Conservation (phyloP, 108 stramenopile species). For the Cyclotella baltica region DNA sequence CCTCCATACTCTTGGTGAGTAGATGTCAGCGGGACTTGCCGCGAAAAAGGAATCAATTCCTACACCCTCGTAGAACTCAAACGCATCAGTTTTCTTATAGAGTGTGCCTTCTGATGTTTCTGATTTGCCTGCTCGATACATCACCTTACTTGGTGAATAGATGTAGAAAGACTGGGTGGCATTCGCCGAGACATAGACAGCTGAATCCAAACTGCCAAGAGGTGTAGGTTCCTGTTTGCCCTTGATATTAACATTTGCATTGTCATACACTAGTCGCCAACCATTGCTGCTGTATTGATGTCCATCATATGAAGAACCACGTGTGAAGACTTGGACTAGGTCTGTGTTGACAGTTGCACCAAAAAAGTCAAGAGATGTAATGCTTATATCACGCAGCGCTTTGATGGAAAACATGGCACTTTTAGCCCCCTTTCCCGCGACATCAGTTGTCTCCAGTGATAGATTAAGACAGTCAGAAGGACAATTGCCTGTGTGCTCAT, state of each 20-base stretch:
- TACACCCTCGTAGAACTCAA: constrained; percentile 35
- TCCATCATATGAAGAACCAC: constrained; percentile 19
- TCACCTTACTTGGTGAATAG: constrained; percentile 34
- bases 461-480: constrained; percentile 11
- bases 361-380: constrained; percentile 38
- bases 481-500: constrained; percentile 1
- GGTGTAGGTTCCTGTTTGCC: constrained; percentile 8
- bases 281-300: constrained; percentile 8
- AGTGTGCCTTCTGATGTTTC: constrained; percentile 14
- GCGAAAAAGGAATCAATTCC: constrained; percentile 2
- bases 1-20: constrained; percentile 21
- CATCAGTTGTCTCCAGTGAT: constrained; percentile 4
- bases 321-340: constrained; percentile 18
- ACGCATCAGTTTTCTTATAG: constrained; percentile 7
- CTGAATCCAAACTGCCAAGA: constrained; percentile 7
- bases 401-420: constrained; percentile 33
- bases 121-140: constrained; percentile 23
- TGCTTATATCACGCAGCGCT: constrained; percentile 21
- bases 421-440: constrained; percentile 4
- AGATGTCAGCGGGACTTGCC: constrained; percentile 1
- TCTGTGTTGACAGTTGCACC: constrained; percentile 1
- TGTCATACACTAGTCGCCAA: constrained; percentile 26
- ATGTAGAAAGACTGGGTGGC: constrained; percentile 29
- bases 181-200: constrained; percentile 6
- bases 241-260: constrained; percentile 16